Conservation (phyloP, 1,284 basidiomycete species). For the Sporisorium reilianum region DNA sequence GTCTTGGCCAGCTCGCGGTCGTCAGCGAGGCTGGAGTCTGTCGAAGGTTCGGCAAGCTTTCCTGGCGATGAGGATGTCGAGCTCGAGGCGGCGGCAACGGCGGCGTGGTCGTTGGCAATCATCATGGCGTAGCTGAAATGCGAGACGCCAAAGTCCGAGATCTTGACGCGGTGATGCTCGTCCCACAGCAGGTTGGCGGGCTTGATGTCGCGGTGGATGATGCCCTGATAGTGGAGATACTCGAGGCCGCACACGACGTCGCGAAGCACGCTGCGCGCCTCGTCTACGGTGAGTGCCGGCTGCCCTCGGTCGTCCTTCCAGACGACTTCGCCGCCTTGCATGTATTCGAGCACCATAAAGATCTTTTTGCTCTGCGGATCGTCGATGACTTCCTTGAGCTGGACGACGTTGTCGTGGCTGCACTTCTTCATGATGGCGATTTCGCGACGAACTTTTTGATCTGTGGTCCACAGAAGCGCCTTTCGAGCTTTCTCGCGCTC, state of each 20-base stretch:
- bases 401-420: constrained; percentile 89
- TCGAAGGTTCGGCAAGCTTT: constrained; percentile 14
- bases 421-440: constrained; percentile 97
- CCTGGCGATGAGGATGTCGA: constrained; percentile 20
- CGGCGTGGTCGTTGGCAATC: constrained; percentile 49
- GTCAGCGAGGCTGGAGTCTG: constrained; percentile 75
- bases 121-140: constrained; percentile 84
- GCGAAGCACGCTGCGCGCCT: constrained; percentile 86
- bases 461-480: constrained; percentile 64
- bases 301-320: constrained; percentile 75
- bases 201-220: constrained; percentile 99
- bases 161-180: constrained; percentile 86
- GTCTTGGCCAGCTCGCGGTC: constrained; percentile 90
- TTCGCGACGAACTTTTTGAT: constrained; percentile 71
- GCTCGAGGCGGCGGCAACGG: constrained; percentile 13
- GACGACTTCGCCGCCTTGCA: constrained; percentile 91
- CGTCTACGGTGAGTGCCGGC: constrained; percentile 83
- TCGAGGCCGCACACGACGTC: constrained; percentile 93
- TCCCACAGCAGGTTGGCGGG: constrained; percentile 96
- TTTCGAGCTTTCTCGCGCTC: constrained; percentile 54
- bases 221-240: constrained; percentile 94
- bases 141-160: constrained; percentile 96
- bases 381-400: constrained; percentile 93
- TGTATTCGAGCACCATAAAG: constrained; percentile 97
- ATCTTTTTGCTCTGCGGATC: constrained; percentile 89